Evolutionary conservation across 2,329 filamentous ascomycete genomes (phyloP), one percentile per base, ranked within the genome.

Genomic region (Pseudodiploospora longispora): DNA sequence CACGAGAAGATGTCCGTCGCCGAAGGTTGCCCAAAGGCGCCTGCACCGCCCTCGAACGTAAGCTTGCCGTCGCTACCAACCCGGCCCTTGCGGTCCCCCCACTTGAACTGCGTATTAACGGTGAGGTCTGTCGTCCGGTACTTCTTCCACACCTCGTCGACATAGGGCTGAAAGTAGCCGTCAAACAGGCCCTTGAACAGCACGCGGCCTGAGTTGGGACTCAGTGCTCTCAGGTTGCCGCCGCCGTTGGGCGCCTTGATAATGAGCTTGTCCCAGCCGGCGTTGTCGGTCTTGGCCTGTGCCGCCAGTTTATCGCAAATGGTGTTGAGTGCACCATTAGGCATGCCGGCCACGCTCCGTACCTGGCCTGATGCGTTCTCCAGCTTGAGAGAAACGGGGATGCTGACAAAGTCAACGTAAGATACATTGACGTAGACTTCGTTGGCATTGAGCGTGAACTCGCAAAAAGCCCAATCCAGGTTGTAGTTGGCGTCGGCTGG

Each of bases 361-460:
- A 65, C 57, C 8, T 52, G 50, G 37, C 73, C 75, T 37, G 62
- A 59, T 19, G 66, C 66, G 48, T 71, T 74, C 43, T 63, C 62
- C 38, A 83, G 70, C 47, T 63, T 59, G 50, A 83, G 69, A 1
- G 76, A 72, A 41, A 84, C 72, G n/a, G 83, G 81, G 52, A 83
- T 59, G 53, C 69, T 68, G 49, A 88, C 75, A 62, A 90, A 90
- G 66, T 90, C 85, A 42, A 90, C 86, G 59, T 84, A 83, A 49
- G 73, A 79, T 54, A 90, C 81, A 53, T 85, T 85, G 53, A 76
- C 79, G 56, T 78, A 86, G 5, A 85, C 63, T 60, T 84, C 71
- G 30, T 59, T 55, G 32, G 62, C 54, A 60, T 84, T 84, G 63
- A 75, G 83, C 10, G 81, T 83, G 54, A 85, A 81, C 62, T 87